Percentiles rank a stretch among this genome's conserved stretches.
phyloP scores from a whole-genome alignment of 352 stramenopile species.

The Phytophthora chlamydospora region DNA sequence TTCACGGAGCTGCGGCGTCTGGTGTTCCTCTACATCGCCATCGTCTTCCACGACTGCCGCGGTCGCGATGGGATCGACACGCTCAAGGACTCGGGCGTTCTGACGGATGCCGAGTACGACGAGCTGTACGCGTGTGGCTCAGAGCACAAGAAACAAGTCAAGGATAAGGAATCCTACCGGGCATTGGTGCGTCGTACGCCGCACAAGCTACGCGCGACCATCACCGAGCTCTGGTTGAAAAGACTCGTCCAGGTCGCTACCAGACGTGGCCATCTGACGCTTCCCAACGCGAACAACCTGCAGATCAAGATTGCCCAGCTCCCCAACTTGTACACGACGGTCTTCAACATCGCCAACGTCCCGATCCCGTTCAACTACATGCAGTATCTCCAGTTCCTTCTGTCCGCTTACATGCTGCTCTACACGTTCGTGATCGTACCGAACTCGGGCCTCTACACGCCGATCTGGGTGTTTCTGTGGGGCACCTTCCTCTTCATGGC shows the following conservation, averaged over 20 bases:
- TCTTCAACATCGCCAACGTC: conserved; percentile 85
- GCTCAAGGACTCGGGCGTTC: conserved; percentile 52
- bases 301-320: conserved; percentile 72
- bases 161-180: conserved; percentile 41
- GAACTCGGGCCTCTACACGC: conserved; percentile 68
- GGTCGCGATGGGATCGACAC: conserved; percentile 68
- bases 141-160: conserved; percentile 47
- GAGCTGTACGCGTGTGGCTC: conserved; percentile 70
- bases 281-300: conserved; percentile 61
- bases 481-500: conserved; percentile 80
- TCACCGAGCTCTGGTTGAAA: conserved; percentile 82
- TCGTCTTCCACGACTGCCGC: conserved; percentile 81
- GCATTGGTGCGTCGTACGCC: conserved; percentile 55
- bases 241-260: conserved; percentile 63
- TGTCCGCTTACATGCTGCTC: conserved; percentile 73
- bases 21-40: conserved; percentile 81
- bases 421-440: conserved; percentile 83
- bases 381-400: conserved; percentile 75
- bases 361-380: conserved; percentile 88
- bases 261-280: conserved; percentile 59
- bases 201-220: conserved; percentile 70
- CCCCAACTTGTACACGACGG: conserved; percentile 72
- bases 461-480: conserved; percentile 80
- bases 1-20: conserved; percentile 72
- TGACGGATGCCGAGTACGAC: conserved; percentile 68